Evolutionary conservation across 805 yeast species (phyloP), one percentile per base, ranked within the genome.

Genomic region (Isabelozyma rhagii): DNA sequence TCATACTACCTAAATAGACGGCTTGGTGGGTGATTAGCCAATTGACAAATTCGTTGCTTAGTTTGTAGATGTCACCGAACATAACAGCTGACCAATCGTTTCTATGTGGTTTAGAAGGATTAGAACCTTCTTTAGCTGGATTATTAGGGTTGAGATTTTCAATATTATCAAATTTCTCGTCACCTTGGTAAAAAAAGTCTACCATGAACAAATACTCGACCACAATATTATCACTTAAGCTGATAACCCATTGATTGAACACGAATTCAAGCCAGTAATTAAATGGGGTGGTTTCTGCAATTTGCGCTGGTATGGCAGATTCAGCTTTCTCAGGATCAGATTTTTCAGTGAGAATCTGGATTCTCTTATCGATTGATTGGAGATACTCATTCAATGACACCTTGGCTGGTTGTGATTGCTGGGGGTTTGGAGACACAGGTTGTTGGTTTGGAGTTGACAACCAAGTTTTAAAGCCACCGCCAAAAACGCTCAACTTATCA

Each of bases 281-380:
- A 53, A 79, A 74, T 3, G 84, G 83, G 47, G 84, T 84, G 13
- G 84, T 79, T 64, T 91, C 97, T 0, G 97, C 96, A 36, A 89
- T 87, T 60, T 87, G 92, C 0, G 92, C 89, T 4, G 87, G 81
- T 71, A 91, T 81, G 0, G 86, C 92, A 1, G 86, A 74, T 39
- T 52, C 53, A 44, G 81, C 79, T 53, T 81, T 84, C 36, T 77
- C 78, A 10, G 77, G 74, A 2, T 74, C 41, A 3, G 45, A 44
- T 18, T 46, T 51, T 8, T 47, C 69, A 17, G 51, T 68, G 15
- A 89, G 67, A 1, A 86, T 74, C n/a, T 80, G 79, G 15, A 79
- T 66, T 52, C 97, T 69, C 53, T 80, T 81, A 10, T 84, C 84
- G 8, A 85, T 62, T 1, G 77, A 72, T 47, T 56, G 64, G 11